A percentile compares a stretch with the other conserved stretches of the same genome.
These are phyloP conservation scores for Torulaspora globosa DNA, from an alignment of 1,139 yeast species.

Conservation along the genomic window DNA sequence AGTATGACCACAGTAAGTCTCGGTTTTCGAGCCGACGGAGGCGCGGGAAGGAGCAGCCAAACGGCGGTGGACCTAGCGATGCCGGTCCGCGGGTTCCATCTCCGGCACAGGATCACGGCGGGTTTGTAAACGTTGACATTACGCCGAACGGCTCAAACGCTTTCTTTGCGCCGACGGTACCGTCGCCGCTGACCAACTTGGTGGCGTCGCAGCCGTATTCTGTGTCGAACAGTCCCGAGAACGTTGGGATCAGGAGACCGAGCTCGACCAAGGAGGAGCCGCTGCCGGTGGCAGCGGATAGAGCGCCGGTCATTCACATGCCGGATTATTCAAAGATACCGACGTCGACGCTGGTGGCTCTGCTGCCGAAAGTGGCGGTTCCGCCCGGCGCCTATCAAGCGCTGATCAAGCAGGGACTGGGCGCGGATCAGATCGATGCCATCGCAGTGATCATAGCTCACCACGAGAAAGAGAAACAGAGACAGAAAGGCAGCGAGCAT, in stretches of 20 bases:
- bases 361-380: slow-evolving; percentile 58
- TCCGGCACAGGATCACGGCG: slow-evolving; percentile 30
- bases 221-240: slow-evolving; percentile 13
- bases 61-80: slow-evolving; percentile 1
- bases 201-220: slow-evolving; percentile 18
- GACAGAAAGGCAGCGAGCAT: slow-evolving; percentile 2
- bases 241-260: slow-evolving; percentile 4
- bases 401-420: slow-evolving; percentile 59
- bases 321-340: slow-evolving; percentile 35
- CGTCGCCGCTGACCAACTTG: slow-evolving; percentile 27
- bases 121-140: slow-evolving; percentile 30
- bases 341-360: slow-evolving; percentile 33
- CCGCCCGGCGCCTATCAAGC: slow-evolving; percentile 70
- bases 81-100: slow-evolving; percentile 6
- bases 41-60: slow-evolving; percentile 6
- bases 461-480: slow-evolving; percentile 44
- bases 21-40: slow-evolving; percentile 29
- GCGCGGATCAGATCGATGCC: slow-evolving; percentile 65
- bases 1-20: slow-evolving; percentile 33
- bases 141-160: slow-evolving; percentile 10
- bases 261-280: slow-evolving; percentile 3
- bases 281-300: slow-evolving; percentile 6
- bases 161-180: slow-evolving; percentile 18
- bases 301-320: slow-evolving; percentile 25
- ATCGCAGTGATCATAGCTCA: slow-evolving; percentile 69